Evolutionary conservation across 208 protist species (phyloP).

Genomic region (Crithidia acanthocephali): DNA sequence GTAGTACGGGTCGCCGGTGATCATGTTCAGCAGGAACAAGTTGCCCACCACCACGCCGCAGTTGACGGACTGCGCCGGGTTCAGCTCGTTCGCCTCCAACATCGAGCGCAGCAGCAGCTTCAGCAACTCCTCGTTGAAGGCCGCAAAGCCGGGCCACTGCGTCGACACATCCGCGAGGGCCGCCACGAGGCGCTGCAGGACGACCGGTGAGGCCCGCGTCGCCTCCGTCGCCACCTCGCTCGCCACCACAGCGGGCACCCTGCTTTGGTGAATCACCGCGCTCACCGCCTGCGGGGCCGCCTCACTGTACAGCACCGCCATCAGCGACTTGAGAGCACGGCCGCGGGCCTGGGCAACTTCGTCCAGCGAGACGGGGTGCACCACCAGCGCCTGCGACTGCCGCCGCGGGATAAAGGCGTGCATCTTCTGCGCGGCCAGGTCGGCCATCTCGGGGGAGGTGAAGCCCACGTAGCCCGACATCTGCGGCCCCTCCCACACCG

Average conservation of each 20-base stretch:
- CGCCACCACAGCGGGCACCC: slow-evolving; percentile 33
- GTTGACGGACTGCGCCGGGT: slow-evolving; percentile 47
- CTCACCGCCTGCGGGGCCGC: slow-evolving; percentile 32
- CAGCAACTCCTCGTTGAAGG: slow-evolving; percentile 72
- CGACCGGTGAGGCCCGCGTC: slow-evolving; percentile 38
- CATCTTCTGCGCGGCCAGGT: slow-evolving; percentile 78
- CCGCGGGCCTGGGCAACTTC: slow-evolving; percentile 51
- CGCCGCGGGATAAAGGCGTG: slow-evolving; percentile 80
- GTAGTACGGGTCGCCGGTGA: slow-evolving; percentile 79
- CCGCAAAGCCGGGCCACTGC: slow-evolving; percentile 32
- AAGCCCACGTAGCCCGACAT: slow-evolving; percentile 82
- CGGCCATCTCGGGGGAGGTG: slow-evolving; percentile 65
- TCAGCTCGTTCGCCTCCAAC: slow-evolving; percentile 42
- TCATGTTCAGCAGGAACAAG: slow-evolving; percentile 53
- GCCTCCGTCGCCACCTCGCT: slow-evolving; percentile 60
- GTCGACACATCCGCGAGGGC: slow-evolving; percentile 40
- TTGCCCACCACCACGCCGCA: slow-evolving; percentile 66
- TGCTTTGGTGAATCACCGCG: slow-evolving; percentile 34
- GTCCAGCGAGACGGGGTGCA: slow-evolving; percentile 49
- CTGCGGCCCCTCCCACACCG: slow-evolving; percentile 37
- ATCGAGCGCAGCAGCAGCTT: slow-evolving; percentile 57
- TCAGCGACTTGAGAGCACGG: slow-evolving; percentile 35
- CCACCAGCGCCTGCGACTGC: slow-evolving; percentile 67
- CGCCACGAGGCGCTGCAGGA: slow-evolving; percentile 47
- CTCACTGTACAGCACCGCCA: slow-evolving; percentile 39